These are phyloP conservation scores for Moesziomyces aphidis DNA, from an alignment of 1,284 basidiomycete genomes.

Conservation along the genomic window DNA sequence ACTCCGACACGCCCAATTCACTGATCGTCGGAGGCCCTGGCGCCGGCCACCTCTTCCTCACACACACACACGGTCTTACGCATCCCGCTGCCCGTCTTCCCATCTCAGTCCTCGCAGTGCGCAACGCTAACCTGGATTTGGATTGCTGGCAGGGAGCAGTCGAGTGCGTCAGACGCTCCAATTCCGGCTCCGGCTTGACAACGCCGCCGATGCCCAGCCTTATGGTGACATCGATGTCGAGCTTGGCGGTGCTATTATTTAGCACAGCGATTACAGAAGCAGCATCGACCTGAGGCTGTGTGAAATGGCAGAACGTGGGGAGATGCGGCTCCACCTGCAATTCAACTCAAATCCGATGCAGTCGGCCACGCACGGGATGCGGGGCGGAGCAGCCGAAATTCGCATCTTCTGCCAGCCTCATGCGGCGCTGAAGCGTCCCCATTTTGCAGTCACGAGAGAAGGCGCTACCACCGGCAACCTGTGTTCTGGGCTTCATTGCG, in stretches of 20 bases:
- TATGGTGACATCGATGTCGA: neutral
- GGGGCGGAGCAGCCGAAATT: conserved; percentile 7
- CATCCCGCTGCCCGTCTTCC: too few species aligned
- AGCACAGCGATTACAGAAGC: too few species aligned
- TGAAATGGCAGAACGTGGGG: neutral
- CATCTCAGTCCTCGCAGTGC: too few species aligned
- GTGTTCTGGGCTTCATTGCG: too few species aligned
- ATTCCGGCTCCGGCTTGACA: neutral
- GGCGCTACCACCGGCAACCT: too few species aligned
- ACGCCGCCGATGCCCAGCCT: neutral
- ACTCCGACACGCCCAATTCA: neutral
- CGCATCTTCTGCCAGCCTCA: too few species aligned
- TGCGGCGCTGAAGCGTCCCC: too few species aligned
- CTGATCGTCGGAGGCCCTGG: too few species aligned
- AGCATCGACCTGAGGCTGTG: neutral
- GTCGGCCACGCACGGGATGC: neutral
- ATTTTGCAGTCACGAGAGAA: neutral
- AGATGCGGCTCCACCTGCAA: neutral
- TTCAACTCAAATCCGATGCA: conserved; percentile 6
- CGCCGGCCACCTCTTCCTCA: too few species aligned
- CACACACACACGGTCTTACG: too few species aligned
- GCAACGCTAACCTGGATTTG: too few species aligned
- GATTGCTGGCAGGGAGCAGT: too few species aligned
- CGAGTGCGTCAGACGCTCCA: neutral
- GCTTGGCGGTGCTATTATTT: neutral